phyloP scores from a whole-genome alignment of 805 yeast genomes.

The Saccharomycopsis fodiens region DNA sequence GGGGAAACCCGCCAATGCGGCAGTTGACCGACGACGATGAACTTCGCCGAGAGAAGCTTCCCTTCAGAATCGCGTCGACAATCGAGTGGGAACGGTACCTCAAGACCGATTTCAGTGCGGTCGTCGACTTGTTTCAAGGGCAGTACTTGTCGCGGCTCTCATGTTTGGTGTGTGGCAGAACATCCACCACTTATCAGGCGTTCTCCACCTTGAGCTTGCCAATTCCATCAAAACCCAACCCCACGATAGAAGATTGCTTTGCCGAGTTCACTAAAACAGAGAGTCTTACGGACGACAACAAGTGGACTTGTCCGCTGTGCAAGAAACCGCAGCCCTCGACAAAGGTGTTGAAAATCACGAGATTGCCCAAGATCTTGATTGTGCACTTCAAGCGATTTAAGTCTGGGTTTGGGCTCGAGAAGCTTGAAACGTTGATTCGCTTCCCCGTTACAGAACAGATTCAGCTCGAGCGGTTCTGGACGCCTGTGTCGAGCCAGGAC shows the following conservation, averaged over 20 bases:
- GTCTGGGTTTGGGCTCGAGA: constrained; percentile 34
- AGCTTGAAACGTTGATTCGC: constrained; percentile 60
- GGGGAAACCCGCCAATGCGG: constrained; percentile 43
- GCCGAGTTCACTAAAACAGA: constrained; percentile 73
- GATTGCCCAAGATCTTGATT: constrained; percentile 73
- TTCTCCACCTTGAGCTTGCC: constrained; percentile 78
- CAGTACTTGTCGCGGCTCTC: constrained; percentile 74
- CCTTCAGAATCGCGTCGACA: constrained; percentile 74
- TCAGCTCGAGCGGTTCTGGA: constrained; percentile 71
- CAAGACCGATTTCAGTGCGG: constrained; percentile 66
- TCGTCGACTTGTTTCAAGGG: constrained; percentile 82
- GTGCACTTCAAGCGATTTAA: constrained; percentile 81
- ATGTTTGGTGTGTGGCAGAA: constrained; percentile 63
- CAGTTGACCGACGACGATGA: constrained; percentile 71
- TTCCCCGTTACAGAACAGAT: constrained; percentile 44
- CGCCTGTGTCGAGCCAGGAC: constrained; percentile 33
- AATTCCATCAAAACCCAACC: constrained; percentile 42
- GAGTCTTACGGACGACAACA: constrained; percentile 64
- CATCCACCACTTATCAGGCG: constrained; percentile 82
- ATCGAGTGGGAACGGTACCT: constrained; percentile 90
- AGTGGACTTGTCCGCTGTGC: constrained; percentile 82
- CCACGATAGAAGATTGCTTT: constrained; percentile 55
- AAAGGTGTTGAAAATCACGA: constrained; percentile 63
- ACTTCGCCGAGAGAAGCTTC: constrained; percentile 57
- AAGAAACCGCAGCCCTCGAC: constrained; percentile 53